Evolutionary conservation across 306 rosid species (phyloP).

Genomic region (Oxytropis ochrocephala): DNA sequence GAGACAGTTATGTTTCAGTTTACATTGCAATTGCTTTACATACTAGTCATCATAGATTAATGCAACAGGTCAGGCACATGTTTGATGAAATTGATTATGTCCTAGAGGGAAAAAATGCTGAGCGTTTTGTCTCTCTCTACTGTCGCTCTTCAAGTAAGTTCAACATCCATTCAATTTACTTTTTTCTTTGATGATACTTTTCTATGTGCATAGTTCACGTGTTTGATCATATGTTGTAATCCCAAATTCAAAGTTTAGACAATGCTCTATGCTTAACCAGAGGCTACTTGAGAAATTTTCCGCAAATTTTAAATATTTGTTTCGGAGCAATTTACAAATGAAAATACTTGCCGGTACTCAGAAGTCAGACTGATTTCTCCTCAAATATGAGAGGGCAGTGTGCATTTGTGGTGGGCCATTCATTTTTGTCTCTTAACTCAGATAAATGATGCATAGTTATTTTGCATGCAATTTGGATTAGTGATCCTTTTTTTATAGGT

Average conservation of each 20-base stretch:
- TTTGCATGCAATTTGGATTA: constrained; percentile 18
- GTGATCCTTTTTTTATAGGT: constrained; percentile 32
- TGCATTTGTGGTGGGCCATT: neutral
- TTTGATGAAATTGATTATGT: constrained; percentile 95
- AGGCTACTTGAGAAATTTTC: neutral
- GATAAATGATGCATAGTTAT: constrained; percentile 8
- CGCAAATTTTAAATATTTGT: neutral
- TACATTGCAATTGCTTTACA: constrained; percentile 13
- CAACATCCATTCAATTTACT: neutral
- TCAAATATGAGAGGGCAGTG: constrained; percentile 10
- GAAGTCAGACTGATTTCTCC: neutral
- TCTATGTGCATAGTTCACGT: neutral
- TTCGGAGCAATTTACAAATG: neutral
- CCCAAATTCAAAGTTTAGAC: constrained; percentile 8
- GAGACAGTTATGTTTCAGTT: constrained; percentile 12
- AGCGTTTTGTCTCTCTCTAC: constrained; percentile 80
- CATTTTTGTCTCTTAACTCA: constrained; percentile 8
- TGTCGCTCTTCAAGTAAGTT: constrained; percentile 58
- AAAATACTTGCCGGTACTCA: neutral
- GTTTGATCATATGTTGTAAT: constrained; percentile 8
- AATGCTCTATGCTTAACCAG: neutral
- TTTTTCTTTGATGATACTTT: constrained; percentile 6
- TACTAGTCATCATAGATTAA: constrained; percentile 15
- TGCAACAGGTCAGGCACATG: constrained; percentile 95
- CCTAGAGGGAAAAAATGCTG: constrained; percentile 85